Conservation (phyloP, 169 alveolate genomes). For the Cryptosporidium sp. region DNA sequence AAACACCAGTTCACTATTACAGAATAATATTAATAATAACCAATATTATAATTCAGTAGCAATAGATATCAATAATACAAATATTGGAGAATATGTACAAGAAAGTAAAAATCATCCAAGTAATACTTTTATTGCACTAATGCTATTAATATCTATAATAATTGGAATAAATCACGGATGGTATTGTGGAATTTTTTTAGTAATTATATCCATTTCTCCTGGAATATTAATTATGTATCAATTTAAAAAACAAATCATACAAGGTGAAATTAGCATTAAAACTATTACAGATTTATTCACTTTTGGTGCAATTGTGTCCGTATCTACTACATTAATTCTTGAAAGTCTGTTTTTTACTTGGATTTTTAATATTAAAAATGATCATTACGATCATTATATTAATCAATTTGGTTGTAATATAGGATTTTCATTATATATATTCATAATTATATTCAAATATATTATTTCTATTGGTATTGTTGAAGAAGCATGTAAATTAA, state of each 20-base stretch:
- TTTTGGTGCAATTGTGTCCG: conserved; percentile 57
- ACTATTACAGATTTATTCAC: conserved; percentile 21
- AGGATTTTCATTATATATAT: not conserved
- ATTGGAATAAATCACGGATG: not conserved
- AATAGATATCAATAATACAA: not conserved
- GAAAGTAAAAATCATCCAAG: not conserved
- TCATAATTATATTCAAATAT: not conserved
- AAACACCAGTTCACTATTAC: not conserved
- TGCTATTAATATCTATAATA: not conserved
- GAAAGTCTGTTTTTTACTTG: conserved; percentile 23
- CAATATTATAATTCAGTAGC: not conserved
- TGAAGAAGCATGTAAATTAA: conserved; percentile 40
- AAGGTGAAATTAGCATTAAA: not conserved
- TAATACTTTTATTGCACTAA: not conserved
- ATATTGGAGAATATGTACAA: conserved; percentile 18
- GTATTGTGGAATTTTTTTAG: not conserved
- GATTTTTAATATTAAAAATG: not conserved
- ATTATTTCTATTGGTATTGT: conserved; percentile 31
- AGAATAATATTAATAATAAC: too few relatives aligned
- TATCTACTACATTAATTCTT: not conserved
- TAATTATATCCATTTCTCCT: conserved; percentile 2
- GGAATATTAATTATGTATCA: not conserved
- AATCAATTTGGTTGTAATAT: conserved; percentile 3
- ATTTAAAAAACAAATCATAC: not conserved
- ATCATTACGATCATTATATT: not conserved